Evolutionary conservation across 352 stramenopile species (phyloP), one percentile per base, ranked within the genome.

Genomic region (Phytophthora tentaculata): DNA sequence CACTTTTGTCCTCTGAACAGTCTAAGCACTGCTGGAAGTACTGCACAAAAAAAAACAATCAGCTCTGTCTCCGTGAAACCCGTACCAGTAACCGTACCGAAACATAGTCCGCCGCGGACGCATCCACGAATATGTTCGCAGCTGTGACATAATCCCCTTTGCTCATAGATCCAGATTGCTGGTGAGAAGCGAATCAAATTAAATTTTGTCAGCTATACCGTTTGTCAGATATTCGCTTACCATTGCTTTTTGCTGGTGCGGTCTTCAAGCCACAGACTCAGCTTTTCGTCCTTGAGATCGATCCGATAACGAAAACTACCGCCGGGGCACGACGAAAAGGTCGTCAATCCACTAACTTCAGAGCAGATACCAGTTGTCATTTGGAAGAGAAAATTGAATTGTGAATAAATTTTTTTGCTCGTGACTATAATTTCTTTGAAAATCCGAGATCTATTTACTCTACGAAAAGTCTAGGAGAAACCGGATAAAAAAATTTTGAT

Each of bases 51-150:
- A 44, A 44, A n/a, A 41, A 24, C 20, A 55, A 1, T 55, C 1
- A 43, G 39, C 19, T 43, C 49, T 55, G 6, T 1, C 0, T 8
- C 20, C 17, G 28, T 32, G 9, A 5, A 32, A 32, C 1, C 5
- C 5, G 28, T 8, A 32, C 5, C 28, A 8, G 28, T 8, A 32
- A 53, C 14, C 32, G 29, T 65, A 73, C 66, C 59, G 48, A 64
- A 20, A 60, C 23, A 23, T 73, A 73, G 48, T 69, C 66, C 3
- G 29, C 41, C 2, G 35, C 41, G 1, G 67, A 43, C 17, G 67
- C 60, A 49, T 74, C 61, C 13, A 65, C 61, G 10, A 74, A 70
- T 37, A 41, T 13, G 22, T 69, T 74, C 5, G 67, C 41, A 10
- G 32, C 14, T 0, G 61, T 70, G 29, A 74, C 61, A 14, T 70